Conservation (phyloP, 2,329 filamentous ascomycete genomes). For the Metarhizium humberi region DNA sequence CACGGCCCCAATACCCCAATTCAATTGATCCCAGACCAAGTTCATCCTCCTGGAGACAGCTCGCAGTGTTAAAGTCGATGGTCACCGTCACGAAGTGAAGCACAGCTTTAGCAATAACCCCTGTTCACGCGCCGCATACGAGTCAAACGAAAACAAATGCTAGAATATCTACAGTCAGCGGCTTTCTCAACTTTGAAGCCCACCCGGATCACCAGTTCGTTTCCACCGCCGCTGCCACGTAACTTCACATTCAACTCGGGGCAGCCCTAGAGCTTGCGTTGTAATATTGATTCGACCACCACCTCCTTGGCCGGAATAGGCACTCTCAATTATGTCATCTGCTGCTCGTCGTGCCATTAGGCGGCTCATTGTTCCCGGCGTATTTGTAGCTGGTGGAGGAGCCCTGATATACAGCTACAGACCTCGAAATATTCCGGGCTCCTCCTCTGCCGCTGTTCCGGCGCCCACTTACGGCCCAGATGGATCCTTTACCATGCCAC, state of each 20-base stretch:
- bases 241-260: neutral
- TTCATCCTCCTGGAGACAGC: neutral
- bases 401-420: conserved; percentile 45
- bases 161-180: no score
- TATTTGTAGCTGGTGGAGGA: conserved; percentile 29
- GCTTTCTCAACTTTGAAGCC: neutral
- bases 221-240: neutral
- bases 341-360: conserved; percentile 21
- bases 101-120: neutral
- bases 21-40: neutral
- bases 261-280: no score
- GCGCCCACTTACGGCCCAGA: conserved; percentile 61
- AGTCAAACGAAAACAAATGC: no score
- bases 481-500: conserved; percentile 56
- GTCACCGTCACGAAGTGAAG: neutral
- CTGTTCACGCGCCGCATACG: no score
- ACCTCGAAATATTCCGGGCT: conserved; percentile 63
- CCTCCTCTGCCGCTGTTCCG: conserved; percentile 57
- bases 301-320: no score
- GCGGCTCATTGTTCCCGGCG: conserved; percentile 31
- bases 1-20: neutral
- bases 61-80: neutral
- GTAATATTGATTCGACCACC: no score
- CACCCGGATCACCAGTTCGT: no score
- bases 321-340: neutral